Percentiles rank a stretch among this genome's conserved stretches.
Evolutionary conservation across 139 green algal genomes (phyloP).

Genomic region (Desmodesmus armatus): DNA sequence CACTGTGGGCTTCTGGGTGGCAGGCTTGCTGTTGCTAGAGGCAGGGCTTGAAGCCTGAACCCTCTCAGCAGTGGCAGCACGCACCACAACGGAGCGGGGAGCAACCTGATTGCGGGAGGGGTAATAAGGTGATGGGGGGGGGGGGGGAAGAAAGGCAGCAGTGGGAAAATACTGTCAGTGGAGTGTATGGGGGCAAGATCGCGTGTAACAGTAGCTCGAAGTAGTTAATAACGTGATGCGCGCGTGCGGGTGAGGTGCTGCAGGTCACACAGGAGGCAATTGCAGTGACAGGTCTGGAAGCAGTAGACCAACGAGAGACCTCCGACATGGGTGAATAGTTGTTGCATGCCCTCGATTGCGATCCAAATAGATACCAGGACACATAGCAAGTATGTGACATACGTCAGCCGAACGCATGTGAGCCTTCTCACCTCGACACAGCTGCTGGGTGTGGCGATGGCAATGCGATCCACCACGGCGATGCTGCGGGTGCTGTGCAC

Average conservation of each 20-base stretch:
- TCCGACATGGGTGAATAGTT: no score
- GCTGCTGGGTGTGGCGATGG: no score
- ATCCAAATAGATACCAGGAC: no score
- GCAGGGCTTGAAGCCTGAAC: conserved; percentile 16
- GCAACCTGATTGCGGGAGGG: neutral
- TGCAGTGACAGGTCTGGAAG: no score
- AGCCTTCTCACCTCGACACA: no score
- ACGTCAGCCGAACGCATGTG: no score
- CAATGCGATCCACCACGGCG: no score
- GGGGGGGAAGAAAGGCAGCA: neutral
- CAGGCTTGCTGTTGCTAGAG: conserved; percentile 35
- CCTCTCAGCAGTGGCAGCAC: conserved; percentile 17
- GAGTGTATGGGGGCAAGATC: neutral
- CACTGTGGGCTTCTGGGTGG: conserved; percentile 52
- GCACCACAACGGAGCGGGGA: neutral
- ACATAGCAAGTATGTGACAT: no score
- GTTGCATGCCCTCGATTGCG: no score
- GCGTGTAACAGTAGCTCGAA: neutral
- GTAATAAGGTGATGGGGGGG: neutral
- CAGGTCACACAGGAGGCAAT: neutral
- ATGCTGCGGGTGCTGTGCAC: no score
- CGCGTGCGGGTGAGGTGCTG: neutral
- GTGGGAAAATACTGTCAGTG: neutral
- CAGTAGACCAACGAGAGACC: no score
- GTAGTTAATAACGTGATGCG: neutral